Evolutionary conservation across 2,329 filamentous ascomycete species (phyloP).

Genomic region (Curvularia sp.): DNA sequence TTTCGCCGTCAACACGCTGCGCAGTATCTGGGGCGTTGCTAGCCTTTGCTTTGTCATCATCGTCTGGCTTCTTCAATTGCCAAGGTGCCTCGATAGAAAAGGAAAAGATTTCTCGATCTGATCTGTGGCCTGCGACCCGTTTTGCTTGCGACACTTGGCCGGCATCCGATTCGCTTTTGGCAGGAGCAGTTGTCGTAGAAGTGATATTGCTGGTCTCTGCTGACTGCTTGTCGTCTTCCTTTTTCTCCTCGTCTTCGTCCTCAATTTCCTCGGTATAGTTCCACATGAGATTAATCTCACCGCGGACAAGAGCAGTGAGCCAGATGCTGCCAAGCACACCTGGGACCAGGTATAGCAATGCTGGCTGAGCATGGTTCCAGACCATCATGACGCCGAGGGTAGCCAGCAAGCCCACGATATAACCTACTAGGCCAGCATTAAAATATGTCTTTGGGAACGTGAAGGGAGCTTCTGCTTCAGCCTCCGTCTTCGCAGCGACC

Average conservation of each 20-base stretch:
- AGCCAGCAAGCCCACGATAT: conserved; percentile 76
- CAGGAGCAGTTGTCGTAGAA: not conserved
- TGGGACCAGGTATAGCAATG: conserved; percentile 90
- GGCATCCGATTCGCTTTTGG: conserved; percentile 23
- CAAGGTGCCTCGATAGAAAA: conserved; percentile 48
- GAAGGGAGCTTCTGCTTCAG: conserved; percentile 38
- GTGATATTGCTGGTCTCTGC: conserved; percentile 22
- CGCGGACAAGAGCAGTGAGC: conserved; percentile 72
- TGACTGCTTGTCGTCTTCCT: conserved; percentile 17
- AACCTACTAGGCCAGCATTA: conserved; percentile 76
- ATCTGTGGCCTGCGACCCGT: conserved; percentile 22
- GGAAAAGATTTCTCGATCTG: conserved; percentile 44
- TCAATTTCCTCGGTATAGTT: conserved; percentile 74
- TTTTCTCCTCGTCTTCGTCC: conserved; percentile 34
- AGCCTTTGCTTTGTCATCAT: not conserved
- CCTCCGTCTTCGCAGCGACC: conserved; percentile 8
- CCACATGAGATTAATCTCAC: conserved; percentile 80
- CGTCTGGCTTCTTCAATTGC: conserved; percentile 26
- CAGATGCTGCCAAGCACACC: conserved; percentile 79
- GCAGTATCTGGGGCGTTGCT: not conserved
- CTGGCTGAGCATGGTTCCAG: conserved; percentile 84
- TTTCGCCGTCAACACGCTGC: conserved; percentile 12
- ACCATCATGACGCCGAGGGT: conserved; percentile 80
- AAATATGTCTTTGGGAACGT: conserved; percentile 88
- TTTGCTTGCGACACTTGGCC: conserved; percentile 19